These are phyloP conservation scores for Volvox africanus DNA, from an alignment of 139 green algal species.

Conservation along the genomic window DNA sequence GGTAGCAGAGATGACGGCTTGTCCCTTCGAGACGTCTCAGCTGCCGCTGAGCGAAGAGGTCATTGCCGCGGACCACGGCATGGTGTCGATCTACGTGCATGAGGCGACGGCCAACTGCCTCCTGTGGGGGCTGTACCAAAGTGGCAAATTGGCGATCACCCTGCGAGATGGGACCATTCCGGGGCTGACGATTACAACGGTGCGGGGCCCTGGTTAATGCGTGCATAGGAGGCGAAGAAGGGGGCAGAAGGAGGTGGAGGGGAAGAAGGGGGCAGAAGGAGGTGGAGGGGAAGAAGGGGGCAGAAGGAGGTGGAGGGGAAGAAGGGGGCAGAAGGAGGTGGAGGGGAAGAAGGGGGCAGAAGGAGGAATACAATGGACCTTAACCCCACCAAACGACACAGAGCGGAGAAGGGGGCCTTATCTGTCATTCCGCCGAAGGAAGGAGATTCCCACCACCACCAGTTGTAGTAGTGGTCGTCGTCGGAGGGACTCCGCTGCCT, in stretches of 20 bases:
- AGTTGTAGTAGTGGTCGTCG: no score
- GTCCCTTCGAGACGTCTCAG: conserved; percentile 46
- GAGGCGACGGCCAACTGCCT: conserved; percentile 59
- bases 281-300: no score
- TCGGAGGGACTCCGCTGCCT: no score
- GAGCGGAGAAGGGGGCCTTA: no score
- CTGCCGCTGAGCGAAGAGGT: conserved; percentile 43
- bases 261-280: not conserved
- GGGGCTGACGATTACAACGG: conserved; percentile 57
- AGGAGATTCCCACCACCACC: no score
- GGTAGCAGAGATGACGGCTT: conserved; percentile 1
- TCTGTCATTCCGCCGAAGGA: no score
- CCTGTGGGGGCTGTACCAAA: conserved; percentile 50
- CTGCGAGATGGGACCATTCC: conserved; percentile 46
- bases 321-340: not conserved
- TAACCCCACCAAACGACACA: no score
- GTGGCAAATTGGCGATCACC: conserved; percentile 38
- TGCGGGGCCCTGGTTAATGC: not conserved
- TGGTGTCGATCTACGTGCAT: conserved; percentile 57
- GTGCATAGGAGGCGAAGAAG: not conserved
- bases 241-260: not conserved
- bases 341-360: not conserved
- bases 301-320: not conserved
- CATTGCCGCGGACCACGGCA: conserved; percentile 36
- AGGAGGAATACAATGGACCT: no score